Conservation (phyloP, 345 rosid species). For the Citropsis articulata region DNA sequence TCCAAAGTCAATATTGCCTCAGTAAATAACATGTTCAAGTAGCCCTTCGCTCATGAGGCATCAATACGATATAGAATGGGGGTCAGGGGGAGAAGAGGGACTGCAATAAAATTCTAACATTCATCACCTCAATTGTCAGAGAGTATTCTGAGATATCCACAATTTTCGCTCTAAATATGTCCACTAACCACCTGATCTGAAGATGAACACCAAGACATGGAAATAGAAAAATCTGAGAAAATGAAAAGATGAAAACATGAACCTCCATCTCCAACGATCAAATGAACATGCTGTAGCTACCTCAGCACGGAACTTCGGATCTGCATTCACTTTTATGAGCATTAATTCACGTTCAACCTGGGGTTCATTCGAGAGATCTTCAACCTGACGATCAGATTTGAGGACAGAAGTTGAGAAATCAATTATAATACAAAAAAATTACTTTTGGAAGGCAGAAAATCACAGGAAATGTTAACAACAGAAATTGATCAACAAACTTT, state of each 20-base stretch:
- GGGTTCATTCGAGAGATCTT: conserved; percentile 86
- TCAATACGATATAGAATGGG: background rate
- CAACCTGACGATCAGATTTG: conserved; percentile 47
- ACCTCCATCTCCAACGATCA: background rate
- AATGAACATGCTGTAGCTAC: conserved; percentile 27
- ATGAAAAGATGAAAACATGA: background rate
- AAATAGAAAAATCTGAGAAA: background rate
- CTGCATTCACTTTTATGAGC: conserved; percentile 78
- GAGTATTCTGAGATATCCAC: conserved; percentile 83
- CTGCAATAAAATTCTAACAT: background rate
- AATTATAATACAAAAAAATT: background rate
- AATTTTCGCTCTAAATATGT: conserved; percentile 80
- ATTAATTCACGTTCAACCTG: conserved; percentile 95
- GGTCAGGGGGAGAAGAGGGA: background rate
- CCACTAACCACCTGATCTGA: conserved; percentile 90
- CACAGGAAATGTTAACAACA: background rate
- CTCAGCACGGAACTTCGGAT: conserved; percentile 66
- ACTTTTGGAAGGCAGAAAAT: conserved; percentile 8
- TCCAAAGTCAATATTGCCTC: background rate
- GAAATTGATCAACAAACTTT: background rate
- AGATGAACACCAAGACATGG: conserved; percentile 21
- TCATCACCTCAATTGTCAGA: conserved; percentile 75
- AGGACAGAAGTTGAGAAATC: background rate
- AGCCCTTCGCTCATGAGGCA: background rate
- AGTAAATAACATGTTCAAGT: background rate